Evolutionary conservation across 2,329 filamentous ascomycete species (phyloP), one percentile per base, ranked within the genome.

Genomic region (Moelleriella libera): DNA sequence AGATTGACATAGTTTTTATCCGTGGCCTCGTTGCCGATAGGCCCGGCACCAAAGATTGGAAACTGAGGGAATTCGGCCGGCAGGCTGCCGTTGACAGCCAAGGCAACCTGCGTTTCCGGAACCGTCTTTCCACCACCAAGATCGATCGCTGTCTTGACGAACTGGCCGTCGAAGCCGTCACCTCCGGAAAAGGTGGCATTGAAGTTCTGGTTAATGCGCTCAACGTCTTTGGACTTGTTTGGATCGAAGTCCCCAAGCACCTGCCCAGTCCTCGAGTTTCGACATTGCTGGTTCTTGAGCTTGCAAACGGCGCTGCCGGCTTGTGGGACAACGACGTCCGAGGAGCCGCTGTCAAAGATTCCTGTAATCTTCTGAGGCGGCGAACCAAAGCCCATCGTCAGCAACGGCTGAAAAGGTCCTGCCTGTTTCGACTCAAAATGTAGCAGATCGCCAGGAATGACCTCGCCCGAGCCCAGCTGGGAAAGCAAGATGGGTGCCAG

Each of bases 161-260:
- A 34, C 29, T 0, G 1, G n/a, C 44, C 44, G 14, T 9, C 0
- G 31, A 34, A 45, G 30, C 1, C 4, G n/a, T 39, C 31, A 4
- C 1, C 0, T 6, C 14, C 31, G 9, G 0, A 0, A 8, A 39
- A 39, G 5, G 0, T 1, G 44, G 30, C 44, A 2, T 1, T 2
- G 31, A 45, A 45, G 1, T 1, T 2, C 6, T 12, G 28, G 11
- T 12, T 7, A 5, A 30, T 5, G 7, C 6, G 12, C 6, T 0
- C 2, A 5, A 45, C 44, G 14, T 39, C 14, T 8, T 10, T 34
- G 30, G 44, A 32, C 14, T 45, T 14, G 10, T 6, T 9, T 7
- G 31, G 14, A 14, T 45, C 44, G 30, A 45, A 45, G 12, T 45
- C 30, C 10, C 44, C 44, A 9, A 37, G 12, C 11, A 37, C 11